Base-by-base conservation (phyloP, 2,329 filamentous ascomycete species). In the Metarhizium guizhouense region DNA sequence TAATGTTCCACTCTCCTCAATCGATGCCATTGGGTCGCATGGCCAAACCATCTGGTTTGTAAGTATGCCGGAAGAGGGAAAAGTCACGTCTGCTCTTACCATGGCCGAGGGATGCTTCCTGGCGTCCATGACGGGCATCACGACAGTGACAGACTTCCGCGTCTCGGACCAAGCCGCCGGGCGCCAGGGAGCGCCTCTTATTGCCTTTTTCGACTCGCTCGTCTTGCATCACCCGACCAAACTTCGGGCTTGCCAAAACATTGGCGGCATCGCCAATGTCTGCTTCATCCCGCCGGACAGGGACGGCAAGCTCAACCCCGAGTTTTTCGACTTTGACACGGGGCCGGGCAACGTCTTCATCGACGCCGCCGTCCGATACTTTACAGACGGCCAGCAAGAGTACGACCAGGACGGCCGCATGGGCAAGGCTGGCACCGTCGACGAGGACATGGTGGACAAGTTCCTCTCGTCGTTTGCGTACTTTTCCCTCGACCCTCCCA, bases 251-350 rank as follows among this genome's bases (percentile, higher is more conserved):
- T 83, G 80, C 64, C 79, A 84, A 62, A 83, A 84, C 62, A 83
- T 85, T 54, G 80, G 80, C 53, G 80, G 81, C 38, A 82, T 85
- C 45, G 78, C 77, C 34, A 84, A 81, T 59, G 77, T 85, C 29
- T 84, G 77, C 68, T 83, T 84, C 67, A 79, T 83, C 52, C 79
- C 78, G 3, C 42, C 42, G 7, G 42, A 45, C n/a, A 45, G 13
- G 7, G 3, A 20, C 7, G 42, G 74, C 78, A 18, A 18, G n/a
- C 14, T 45, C 7, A 18, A 55, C 36, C 52, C 52, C 0, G 72
- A 78, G 4, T 59, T 55, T 25, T 76, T 75, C 60, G 77, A 80
- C 61, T 79, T 81, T 57, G 76, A 81, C 60, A 81, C 78, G 52
- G 65, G 65, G 34, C 68, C 70, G 49, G 58, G 36, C 10, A 40